phyloP scores from a whole-genome alignment of 2,329 filamentous ascomycete species.

The Saccharata proteae region DNA sequence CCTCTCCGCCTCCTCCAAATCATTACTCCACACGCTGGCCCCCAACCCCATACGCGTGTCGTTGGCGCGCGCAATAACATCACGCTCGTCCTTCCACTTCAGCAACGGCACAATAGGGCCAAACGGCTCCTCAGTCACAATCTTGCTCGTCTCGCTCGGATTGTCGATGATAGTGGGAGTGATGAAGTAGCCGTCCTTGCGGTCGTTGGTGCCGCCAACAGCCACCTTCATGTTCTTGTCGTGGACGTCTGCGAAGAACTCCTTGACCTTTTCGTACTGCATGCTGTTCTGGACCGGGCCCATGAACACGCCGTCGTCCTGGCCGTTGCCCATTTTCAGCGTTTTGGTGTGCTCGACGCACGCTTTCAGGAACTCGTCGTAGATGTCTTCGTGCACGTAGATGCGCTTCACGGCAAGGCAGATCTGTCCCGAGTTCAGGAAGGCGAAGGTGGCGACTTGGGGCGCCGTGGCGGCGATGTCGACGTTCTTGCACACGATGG shows the following conservation, averaged over 20 bases:
- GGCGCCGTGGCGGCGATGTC: slow-evolving; percentile 29
- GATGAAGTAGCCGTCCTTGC: slow-evolving; percentile 43
- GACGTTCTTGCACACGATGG: slow-evolving; percentile 44
- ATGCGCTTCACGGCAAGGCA: slow-evolving; percentile 37
- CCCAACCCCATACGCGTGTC: slow-evolving; percentile 40
- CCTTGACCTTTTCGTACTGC: slow-evolving; percentile 50
- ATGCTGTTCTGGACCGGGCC: slow-evolving; percentile 53
- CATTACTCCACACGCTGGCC: slow-evolving; percentile 41
- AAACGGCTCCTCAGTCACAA: slow-evolving; percentile 50
- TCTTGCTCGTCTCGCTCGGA: slow-evolving; percentile 41
- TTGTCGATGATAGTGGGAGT: slow-evolving; percentile 47
- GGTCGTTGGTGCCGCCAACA: slow-evolving; percentile 32
- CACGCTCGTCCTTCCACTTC: slow-evolving; percentile 45
- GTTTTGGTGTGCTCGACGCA: slow-evolving; percentile 34
- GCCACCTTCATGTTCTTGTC: slow-evolving; percentile 42
- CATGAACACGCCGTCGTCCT: slow-evolving; percentile 35
- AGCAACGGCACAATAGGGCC: slow-evolving; percentile 52
- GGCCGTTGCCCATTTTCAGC: slow-evolving; percentile 26
- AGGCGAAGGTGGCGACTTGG: slow-evolving; percentile 33
- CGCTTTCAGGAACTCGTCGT: slow-evolving; percentile 40
- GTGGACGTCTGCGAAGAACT: slow-evolving; percentile 44
- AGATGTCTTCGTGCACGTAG: slow-evolving; percentile 49
- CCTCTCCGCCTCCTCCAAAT: slow-evolving; percentile 32
- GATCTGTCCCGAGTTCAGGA: slow-evolving; percentile 41
- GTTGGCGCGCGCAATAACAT: slow-evolving; percentile 38